Percentiles rank a stretch among this genome's conserved stretches.
Conservation (phyloP, 2,329 filamentous ascomycete species). For the Rutstroemia sp. region DNA sequence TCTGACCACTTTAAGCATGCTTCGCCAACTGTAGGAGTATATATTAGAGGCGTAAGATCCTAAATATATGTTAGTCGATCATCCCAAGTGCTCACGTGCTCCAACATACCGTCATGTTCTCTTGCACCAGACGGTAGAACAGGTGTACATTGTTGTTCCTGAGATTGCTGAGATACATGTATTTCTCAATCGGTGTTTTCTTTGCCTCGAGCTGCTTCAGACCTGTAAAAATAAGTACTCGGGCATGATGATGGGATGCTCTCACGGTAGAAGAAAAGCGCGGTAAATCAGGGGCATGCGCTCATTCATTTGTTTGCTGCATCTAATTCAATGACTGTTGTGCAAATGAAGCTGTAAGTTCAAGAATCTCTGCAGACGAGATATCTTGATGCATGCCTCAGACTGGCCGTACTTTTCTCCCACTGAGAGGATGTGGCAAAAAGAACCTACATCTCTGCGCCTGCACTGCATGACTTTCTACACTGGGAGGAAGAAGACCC, state of each 20-base stretch:
- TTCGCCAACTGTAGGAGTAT: conserved; percentile 59
- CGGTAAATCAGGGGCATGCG: no score
- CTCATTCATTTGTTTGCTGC: no score
- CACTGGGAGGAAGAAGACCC: conserved; percentile 25
- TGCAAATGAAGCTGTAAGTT: no score
- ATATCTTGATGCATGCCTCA: no score
- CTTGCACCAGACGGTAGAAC: conserved; percentile 26
- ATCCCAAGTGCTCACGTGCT: not conserved
- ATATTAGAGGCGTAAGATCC: conserved; percentile 47
- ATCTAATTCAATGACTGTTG: no score
- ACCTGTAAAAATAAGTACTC: conserved; percentile 12
- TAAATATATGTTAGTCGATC: not conserved
- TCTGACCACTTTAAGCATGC: conserved; percentile 69
- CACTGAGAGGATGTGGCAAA: not conserved
- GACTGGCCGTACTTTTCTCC: no score
- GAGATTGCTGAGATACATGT: conserved; percentile 26
- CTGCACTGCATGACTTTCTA: conserved; percentile 25
- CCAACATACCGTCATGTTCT: conserved; percentile 23
- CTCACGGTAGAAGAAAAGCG: not conserved
- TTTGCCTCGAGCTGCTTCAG: conserved; percentile 26
- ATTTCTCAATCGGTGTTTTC: conserved; percentile 26
- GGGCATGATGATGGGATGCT: not conserved
- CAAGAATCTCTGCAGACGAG: no score
- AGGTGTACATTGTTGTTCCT: conserved; percentile 26
- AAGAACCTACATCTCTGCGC: conserved; percentile 21